Evolutionary conservation across 1,284 basidiomycete species (phyloP).

Genomic region (Coniophora puteana): DNA sequence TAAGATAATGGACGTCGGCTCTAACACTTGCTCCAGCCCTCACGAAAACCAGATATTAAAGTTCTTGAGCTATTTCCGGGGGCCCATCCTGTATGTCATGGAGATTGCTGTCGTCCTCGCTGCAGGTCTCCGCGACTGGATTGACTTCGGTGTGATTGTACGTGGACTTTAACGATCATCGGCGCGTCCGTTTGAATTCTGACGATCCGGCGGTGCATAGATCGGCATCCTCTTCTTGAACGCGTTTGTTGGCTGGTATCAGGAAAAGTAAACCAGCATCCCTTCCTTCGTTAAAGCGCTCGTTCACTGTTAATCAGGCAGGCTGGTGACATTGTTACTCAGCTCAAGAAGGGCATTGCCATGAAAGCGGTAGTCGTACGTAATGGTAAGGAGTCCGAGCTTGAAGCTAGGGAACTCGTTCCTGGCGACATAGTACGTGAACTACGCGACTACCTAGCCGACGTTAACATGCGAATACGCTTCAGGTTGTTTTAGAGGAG

Average conservation of each 20-base stretch:
- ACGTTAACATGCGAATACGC: neutral
- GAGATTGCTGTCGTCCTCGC: conserved; percentile 51
- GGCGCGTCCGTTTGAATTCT: neutral
- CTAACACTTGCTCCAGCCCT: conserved; percentile 19
- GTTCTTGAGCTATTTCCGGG: conserved; percentile 42
- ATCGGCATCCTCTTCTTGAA: conserved; percentile 38
- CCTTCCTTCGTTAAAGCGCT: neutral
- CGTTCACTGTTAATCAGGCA: conserved; percentile 10
- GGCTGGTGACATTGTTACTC: conserved; percentile 46
- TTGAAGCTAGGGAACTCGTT: conserved; percentile 51
- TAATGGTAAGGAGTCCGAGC: conserved; percentile 41
- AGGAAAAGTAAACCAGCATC: conserved; percentile 37
- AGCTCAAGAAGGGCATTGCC: conserved; percentile 53
- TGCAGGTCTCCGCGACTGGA: conserved; percentile 51
- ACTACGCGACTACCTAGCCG: neutral
- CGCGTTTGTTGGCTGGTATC: conserved; percentile 55
- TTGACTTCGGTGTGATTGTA: conserved; percentile 51
- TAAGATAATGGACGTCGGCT: no score
- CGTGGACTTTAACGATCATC: conserved; percentile 6
- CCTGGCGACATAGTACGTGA: conserved; percentile 43
- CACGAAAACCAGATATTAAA: conserved; percentile 46
- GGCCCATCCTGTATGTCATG: conserved; percentile 53
- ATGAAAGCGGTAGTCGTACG: conserved; percentile 42
- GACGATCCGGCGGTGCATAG: conserved; percentile 10
- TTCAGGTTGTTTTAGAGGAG: conserved; percentile 35